A percentile compares a stretch with the other conserved stretches of the same genome.
phyloP scores from a whole-genome alignment of 768 basidiomycete genomes.

The Hydnum rufescens region DNA sequence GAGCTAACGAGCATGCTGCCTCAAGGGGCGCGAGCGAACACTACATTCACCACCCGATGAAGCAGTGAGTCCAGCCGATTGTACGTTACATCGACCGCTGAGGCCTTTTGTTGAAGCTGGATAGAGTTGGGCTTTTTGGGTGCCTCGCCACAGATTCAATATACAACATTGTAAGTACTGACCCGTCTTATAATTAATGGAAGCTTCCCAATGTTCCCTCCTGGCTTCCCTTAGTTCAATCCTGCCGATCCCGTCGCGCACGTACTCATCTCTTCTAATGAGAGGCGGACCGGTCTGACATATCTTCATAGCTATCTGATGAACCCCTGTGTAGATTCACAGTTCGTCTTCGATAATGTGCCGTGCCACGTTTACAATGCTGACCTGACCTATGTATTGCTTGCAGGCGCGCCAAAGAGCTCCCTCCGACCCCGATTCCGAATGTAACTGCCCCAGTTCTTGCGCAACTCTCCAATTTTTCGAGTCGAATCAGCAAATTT shows the following conservation, averaged over 20 bases:
- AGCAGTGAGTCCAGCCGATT: slow-evolving; percentile 17
- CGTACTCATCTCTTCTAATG: slow-evolving; percentile 4
- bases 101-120: slow-evolving; percentile 14
- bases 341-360: slow-evolving; percentile 8
- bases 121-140: slow-evolving; percentile 24
- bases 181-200: not conserved
- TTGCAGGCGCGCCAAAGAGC: slow-evolving; percentile 10
- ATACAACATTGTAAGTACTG: slow-evolving; percentile 18
- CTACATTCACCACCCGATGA: slow-evolving; percentile 24
- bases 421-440: slow-evolving; percentile 14
- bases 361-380: slow-evolving; percentile 14
- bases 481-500: not conserved
- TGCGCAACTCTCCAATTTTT: too few relatives aligned
- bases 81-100: not conserved
- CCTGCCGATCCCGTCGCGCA: slow-evolving; percentile 24
- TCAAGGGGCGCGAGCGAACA: slow-evolving; percentile 21
- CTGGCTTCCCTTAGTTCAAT: slow-evolving; percentile 14
- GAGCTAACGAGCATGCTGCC: not conserved
- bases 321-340: slow-evolving; percentile 24
- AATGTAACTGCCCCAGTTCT: slow-evolving; percentile 15
- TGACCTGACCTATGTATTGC: slow-evolving; percentile 16
- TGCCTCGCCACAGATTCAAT: slow-evolving; percentile 24
- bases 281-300: not conserved
- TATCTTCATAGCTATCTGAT: slow-evolving; percentile 18
- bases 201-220: not conserved